Evolutionary conservation across 805 yeast species (phyloP).

Genomic region (Zygoascus biomembranicola): DNA sequence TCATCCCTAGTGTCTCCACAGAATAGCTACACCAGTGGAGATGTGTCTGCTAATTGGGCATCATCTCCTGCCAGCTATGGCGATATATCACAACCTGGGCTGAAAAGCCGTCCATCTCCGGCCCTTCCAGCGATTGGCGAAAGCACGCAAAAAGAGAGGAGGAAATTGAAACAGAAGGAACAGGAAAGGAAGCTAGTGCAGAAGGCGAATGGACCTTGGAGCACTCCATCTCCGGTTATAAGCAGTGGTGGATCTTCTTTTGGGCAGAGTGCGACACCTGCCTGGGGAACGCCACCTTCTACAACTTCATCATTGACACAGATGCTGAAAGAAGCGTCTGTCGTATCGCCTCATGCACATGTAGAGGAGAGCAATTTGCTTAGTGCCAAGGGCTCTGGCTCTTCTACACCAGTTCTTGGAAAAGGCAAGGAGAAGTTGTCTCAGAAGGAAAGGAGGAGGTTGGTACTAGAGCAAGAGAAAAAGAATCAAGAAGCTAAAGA

Average conservation of each 20-base stretch:
- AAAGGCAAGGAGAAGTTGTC: conserved; percentile 25
- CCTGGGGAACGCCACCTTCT: background rate
- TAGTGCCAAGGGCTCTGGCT: background rate
- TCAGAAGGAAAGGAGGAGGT: conserved; percentile 50
- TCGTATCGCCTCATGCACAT: background rate
- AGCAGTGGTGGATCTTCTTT: background rate
- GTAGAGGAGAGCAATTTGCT: background rate
- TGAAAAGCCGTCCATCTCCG: background rate
- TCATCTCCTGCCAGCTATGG: background rate
- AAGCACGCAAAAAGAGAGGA: background rate
- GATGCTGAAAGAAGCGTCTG: background rate
- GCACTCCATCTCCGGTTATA: background rate
- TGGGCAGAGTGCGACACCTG: background rate
- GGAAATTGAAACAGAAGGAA: background rate
- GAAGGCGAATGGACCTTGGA: background rate
- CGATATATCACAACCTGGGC: background rate
- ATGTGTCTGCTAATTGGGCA: background rate
- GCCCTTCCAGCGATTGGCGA: background rate
- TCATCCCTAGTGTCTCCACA: background rate
- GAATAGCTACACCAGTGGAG: background rate
- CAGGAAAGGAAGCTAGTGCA: background rate
- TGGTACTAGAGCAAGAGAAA: conserved; percentile 5
- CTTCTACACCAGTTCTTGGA: background rate
- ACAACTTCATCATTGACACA: background rate
- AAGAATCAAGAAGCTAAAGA: background rate